Conservation (phyloP, 2,329 filamentous ascomycete genomes). For the Fusarium sp. region DNA sequence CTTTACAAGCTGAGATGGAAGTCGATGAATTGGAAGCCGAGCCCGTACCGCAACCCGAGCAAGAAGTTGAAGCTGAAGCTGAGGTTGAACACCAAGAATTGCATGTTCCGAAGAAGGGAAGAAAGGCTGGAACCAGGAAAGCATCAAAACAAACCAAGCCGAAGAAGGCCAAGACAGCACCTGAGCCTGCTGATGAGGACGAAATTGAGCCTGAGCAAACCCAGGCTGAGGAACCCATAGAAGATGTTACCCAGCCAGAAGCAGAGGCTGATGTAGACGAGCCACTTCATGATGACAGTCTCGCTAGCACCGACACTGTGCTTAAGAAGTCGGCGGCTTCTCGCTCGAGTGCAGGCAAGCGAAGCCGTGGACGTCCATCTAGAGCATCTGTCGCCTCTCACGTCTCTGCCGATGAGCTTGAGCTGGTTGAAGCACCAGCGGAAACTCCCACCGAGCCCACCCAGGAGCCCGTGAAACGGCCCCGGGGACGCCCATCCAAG, state of each 20-base stretch:
- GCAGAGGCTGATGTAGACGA: conserved; percentile 40
- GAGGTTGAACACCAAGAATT: conserved; percentile 53
- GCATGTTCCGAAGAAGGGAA: conserved; percentile 66
- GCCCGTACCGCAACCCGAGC: conserved; percentile 28
- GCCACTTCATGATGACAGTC: conserved; percentile 55
- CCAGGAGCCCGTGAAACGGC: conserved; percentile 47
- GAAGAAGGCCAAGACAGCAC: conserved; percentile 58
- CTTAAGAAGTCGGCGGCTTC: conserved; percentile 53
- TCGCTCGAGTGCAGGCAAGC: conserved; percentile 41
- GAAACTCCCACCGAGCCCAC: conserved; percentile 25
- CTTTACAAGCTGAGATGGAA: conserved; percentile 65
- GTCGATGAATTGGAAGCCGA: conserved; percentile 46
- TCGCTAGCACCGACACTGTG: conserved; percentile 59
- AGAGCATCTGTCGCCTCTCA: conserved; percentile 51
- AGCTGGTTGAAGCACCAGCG: conserved; percentile 39
- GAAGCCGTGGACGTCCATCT: conserved; percentile 49
- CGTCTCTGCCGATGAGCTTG: conserved; percentile 45
- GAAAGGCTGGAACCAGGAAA: conserved; percentile 66
- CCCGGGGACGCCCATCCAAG: conserved; percentile 52
- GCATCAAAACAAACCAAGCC: conserved; percentile 65
- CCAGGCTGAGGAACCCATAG: conserved; percentile 15
- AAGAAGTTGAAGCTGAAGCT: conserved; percentile 19
- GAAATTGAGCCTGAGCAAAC: conserved; percentile 31
- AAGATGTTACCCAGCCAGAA: conserved; percentile 19
- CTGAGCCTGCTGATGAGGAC: conserved; percentile 44